Evolutionary conservation across 2,329 filamentous ascomycete species (phyloP).

Genomic region (Bimuria novae-zelandiae): DNA sequence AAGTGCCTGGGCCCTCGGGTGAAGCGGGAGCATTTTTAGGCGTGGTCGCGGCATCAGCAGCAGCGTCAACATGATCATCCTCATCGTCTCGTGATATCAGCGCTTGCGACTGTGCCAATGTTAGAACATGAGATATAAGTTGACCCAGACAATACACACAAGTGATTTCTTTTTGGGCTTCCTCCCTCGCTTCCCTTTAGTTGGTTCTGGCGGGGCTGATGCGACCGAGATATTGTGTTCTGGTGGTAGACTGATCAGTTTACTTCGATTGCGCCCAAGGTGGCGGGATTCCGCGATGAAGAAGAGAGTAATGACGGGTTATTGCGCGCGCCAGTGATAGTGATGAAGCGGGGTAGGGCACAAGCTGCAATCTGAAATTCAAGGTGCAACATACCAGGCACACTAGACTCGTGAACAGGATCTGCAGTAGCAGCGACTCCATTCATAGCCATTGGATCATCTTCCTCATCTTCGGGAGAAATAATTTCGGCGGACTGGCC

Average conservation of each 20-base stretch:
- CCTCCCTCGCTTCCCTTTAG: constrained; percentile 28
- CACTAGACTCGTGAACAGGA: constrained; percentile 28
- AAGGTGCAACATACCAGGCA: constrained; percentile 30
- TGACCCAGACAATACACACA: constrained; percentile 15
- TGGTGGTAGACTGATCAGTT: constrained; percentile 12
- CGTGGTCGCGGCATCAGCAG: constrained; percentile 5
- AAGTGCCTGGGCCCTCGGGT: constrained; percentile 24
- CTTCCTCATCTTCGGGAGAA: constrained; percentile 36
- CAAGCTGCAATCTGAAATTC: constrained; percentile 8
- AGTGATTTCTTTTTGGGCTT: constrained; percentile 29
- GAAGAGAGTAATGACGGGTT: neutral
- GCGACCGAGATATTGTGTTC: constrained; percentile 17
- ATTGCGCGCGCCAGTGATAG: neutral
- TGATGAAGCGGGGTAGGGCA: constrained; percentile 12
- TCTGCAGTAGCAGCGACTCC: constrained; percentile 17
- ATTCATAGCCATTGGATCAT: constrained; percentile 29
- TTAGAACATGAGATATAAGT: constrained; percentile 5
- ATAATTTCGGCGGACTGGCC: constrained; percentile 35
- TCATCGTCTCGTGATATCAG: constrained; percentile 15
- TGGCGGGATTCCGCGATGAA: neutral
- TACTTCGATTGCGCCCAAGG: neutral
- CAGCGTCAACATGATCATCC: constrained; percentile 13
- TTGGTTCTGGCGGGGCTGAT: constrained; percentile 15
- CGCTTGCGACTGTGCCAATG: constrained; percentile 25
- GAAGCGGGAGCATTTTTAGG: constrained; percentile 22